phyloP scores from a whole-genome alignment of 2,329 filamentous ascomycete species.

The Cercospora sp. region DNA sequence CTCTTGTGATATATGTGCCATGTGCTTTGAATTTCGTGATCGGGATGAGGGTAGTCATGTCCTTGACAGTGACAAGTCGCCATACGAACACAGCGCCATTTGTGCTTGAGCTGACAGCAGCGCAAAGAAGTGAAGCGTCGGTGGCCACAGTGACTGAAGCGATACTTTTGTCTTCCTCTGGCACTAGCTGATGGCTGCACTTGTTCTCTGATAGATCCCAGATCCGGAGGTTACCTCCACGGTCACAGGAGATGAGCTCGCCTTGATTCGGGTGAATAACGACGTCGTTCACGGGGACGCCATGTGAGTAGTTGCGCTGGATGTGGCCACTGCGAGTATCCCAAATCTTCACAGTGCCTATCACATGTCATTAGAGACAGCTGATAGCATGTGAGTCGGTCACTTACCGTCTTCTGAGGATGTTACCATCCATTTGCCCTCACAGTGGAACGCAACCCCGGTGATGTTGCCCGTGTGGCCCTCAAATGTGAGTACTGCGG shows the following conservation, averaged over 20 bases:
- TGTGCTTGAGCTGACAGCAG: conserved; percentile 71
- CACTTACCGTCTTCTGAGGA: conserved; percentile 79
- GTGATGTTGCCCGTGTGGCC: conserved; percentile 96
- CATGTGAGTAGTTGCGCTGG: conserved; percentile 91
- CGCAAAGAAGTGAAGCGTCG: conserved; percentile 88
- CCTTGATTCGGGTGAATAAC: conserved; percentile 99
- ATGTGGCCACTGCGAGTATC: conserved; percentile 82
- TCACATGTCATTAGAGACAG: conserved; percentile 7
- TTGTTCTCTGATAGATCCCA: conserved; percentile 98
- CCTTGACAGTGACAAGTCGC: conserved; percentile 81
- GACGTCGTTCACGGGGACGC: conserved; percentile 88
- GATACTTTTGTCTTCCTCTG: conserved; percentile 91
- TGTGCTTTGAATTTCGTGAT: conserved; percentile 88
- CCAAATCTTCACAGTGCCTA: conserved; percentile 86
- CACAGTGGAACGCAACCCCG: conserved; percentile 95
- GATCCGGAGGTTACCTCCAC: conserved; percentile 85
- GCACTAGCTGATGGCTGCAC: conserved; percentile 93
- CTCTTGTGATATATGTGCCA: conserved; percentile 87
- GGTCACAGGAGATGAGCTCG: conserved; percentile 94
- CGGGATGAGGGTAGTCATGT: conserved; percentile 80
- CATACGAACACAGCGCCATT: conserved; percentile 97
- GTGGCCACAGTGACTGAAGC: conserved; percentile 94
- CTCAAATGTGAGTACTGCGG: conserved; percentile 88
- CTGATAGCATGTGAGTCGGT: not conserved
- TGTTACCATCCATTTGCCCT: conserved; percentile 99